Evolutionary conservation across 2,329 filamentous ascomycete genomes (phyloP), one percentile per base, ranked within the genome.

Genomic region (Aspergillus texensis): DNA sequence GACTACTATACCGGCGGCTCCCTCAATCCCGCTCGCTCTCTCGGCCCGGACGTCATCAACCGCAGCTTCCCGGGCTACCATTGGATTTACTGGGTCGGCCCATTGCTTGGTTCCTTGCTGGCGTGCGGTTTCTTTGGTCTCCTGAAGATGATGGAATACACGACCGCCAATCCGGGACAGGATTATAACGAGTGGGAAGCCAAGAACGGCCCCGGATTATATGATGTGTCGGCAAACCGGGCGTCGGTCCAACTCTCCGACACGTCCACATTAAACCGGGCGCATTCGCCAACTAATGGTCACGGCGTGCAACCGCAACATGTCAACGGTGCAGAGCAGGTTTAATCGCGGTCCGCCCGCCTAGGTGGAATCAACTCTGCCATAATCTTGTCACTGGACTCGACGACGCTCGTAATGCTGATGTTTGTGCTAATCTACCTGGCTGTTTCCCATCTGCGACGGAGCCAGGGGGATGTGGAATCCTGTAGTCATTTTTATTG

Each of bases 61-160:
- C 77, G 77, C 39, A 72, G 70, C 14, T 84, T 84, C 70, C 76
- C 79, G 1, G 75, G 77, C 28, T 81, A 83, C 58, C 80, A 83
- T 58, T 84, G 81, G 82, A 83, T 84, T 62, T 84, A 84, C 71
- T 83, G 81, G 80, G 71, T 83, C 39, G 82, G 82, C 0, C 82
- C 82, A 1, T 58, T 79, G 5, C 73, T 83, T 1, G 82, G 82
- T 0, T 75, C 81, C 0, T 72, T 83, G 8, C 71, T 85, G 4
- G 83, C 84, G 0, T 79, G 81, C 4, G 79, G 76, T 9, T 84
- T 85, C 68, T 86, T 82, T 66, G 73, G 69, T 60, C 75, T 85
- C 63, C 78, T 86, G 65, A 80, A 81, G 70, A 74, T 77, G 26
- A 73, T 80, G 61, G 76, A 75, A 60, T 82, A 80, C 64, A 70